These are phyloP conservation scores for Metarhizium sp. DNA, from an alignment of 2,329 filamentous ascomycete species.

Conservation along the genomic window DNA sequence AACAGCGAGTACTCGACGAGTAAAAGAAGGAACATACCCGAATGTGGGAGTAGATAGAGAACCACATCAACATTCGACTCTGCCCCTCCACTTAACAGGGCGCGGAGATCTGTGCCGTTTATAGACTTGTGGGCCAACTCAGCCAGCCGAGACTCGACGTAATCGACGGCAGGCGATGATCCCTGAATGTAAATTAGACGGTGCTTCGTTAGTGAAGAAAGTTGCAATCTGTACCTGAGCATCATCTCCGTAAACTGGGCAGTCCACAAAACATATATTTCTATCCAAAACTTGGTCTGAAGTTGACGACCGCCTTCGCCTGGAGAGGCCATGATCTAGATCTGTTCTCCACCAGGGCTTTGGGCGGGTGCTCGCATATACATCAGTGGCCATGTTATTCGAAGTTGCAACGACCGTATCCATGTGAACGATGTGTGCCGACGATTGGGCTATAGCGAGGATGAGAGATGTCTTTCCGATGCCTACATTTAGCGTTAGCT, in stretches of 20 bases:
- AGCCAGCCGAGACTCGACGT: slow-evolving; percentile 50
- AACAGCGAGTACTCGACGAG: neutral
- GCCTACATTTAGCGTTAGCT: slow-evolving; percentile 35
- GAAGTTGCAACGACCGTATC: slow-evolving; percentile 48
- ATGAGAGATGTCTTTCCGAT: slow-evolving; percentile 86
- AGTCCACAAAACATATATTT: slow-evolving; percentile 91
- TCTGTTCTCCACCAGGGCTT: slow-evolving; percentile 89
- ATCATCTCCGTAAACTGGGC: slow-evolving; percentile 51
- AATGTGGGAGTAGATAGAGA: slow-evolving; percentile 68
- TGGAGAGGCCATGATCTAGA: slow-evolving; percentile 48
- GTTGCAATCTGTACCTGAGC: slow-evolving; percentile 35
- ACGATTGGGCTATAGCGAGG: slow-evolving; percentile 75
- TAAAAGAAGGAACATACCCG: slow-evolving; percentile 36
- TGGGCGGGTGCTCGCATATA: slow-evolving; percentile 71
- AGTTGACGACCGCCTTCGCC: slow-evolving; percentile 52
- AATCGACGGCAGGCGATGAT: slow-evolving; percentile 40
- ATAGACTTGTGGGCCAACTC: slow-evolving; percentile 39
- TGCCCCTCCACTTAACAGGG: slow-evolving; percentile 70
- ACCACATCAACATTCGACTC: slow-evolving; percentile 78
- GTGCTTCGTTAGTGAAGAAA: slow-evolving; percentile 2
- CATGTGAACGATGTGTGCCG: slow-evolving; percentile 88
- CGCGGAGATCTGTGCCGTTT: slow-evolving; percentile 64
- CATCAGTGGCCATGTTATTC: slow-evolving; percentile 44
- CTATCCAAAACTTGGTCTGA: slow-evolving; percentile 75
- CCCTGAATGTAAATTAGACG: neutral